phyloP scores from a whole-genome alignment of 2,329 filamentous ascomycete genomes.

The Hirsutella rhossiliensis region DNA sequence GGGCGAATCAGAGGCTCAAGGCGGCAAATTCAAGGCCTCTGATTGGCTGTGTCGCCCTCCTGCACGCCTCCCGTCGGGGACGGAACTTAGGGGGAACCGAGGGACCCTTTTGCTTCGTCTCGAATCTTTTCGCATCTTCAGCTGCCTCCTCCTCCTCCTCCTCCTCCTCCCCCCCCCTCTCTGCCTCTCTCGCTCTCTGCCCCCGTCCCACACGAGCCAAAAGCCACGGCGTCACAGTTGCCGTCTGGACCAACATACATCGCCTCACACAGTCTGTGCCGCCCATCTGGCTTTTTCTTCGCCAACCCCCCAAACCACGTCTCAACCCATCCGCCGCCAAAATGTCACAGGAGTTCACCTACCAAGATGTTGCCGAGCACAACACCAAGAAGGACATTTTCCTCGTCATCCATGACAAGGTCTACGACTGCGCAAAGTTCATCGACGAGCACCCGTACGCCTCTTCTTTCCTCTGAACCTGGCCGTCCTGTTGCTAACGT shows the following conservation, averaged over 20 bases:
- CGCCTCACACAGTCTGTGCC: not conserved
- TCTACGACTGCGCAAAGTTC: conserved; percentile 84
- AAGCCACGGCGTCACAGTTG: not conserved
- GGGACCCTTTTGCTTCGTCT: not conserved
- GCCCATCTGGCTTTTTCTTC: not conserved
- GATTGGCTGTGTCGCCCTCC: not conserved
- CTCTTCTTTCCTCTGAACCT: not conserved
- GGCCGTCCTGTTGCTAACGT: conserved; percentile 1
- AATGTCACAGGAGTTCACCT: conserved; percentile 49
- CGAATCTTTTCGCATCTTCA: not conserved
- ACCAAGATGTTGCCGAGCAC: conserved; percentile 72
- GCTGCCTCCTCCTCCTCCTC: not conserved
- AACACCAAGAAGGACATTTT: conserved; percentile 90
- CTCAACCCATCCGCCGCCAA: conserved; percentile 8
- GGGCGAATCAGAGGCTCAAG: not conserved
- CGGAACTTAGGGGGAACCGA: not conserved
- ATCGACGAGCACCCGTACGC: conserved; percentile 91
- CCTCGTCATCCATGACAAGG: conserved; percentile 88
- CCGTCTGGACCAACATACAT: not conserved
- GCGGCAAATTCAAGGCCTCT: not conserved
- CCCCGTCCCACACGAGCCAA: not conserved
- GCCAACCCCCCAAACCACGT: not conserved
- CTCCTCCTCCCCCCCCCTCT: not conserved
- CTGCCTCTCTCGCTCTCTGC: not conserved
- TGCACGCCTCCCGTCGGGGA: not conserved